Conservation (phyloP, 1,284 basidiomycete genomes). For the Sporisorium reilianum region DNA sequence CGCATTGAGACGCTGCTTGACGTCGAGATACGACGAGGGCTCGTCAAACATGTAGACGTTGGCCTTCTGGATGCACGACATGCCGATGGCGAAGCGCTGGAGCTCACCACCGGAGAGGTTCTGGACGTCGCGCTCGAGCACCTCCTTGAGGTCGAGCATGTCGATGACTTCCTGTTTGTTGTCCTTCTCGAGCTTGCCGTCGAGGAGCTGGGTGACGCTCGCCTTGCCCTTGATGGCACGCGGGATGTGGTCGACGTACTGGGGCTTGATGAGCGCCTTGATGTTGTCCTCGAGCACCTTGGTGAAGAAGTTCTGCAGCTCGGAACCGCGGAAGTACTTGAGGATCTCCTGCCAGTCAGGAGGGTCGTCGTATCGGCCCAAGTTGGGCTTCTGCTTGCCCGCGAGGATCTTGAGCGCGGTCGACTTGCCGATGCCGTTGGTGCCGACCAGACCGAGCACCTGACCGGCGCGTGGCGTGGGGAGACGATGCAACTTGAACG, state of each 20-base stretch:
- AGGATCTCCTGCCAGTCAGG: conserved; percentile 69
- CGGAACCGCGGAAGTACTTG: conserved; percentile 68
- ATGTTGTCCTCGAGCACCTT: conserved; percentile 70
- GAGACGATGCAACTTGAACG: conserved; percentile 68
- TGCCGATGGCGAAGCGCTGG: conserved; percentile 69
- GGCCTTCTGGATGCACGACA: conserved; percentile 68
- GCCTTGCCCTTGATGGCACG: conserved; percentile 66
- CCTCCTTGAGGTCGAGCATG: conserved; percentile 64
- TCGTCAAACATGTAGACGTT: conserved; percentile 70
- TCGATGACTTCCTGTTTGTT: conserved; percentile 65
- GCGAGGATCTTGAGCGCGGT: conserved; percentile 69
- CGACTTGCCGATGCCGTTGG: conserved; percentile 69
- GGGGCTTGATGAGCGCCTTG: conserved; percentile 69
- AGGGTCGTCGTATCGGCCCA: conserved; percentile 68
- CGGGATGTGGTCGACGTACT: conserved; percentile 69
- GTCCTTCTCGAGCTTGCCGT: conserved; percentile 65
- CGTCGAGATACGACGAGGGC: conserved; percentile 68
- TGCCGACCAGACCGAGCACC: conserved; percentile 68
- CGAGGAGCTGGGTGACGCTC: conserved; percentile 63
- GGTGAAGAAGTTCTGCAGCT: conserved; percentile 69
- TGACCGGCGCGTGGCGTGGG: conserved; percentile 67
- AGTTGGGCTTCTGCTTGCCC: conserved; percentile 69
- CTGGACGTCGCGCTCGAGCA: conserved; percentile 66
- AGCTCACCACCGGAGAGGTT: conserved; percentile 68
- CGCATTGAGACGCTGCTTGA: conserved; percentile 69